Percentiles rank a stretch among this genome's conserved stretches.
Conservation (phyloP, 2,329 filamentous ascomycete species). For the Diaporthe sp. region DNA sequence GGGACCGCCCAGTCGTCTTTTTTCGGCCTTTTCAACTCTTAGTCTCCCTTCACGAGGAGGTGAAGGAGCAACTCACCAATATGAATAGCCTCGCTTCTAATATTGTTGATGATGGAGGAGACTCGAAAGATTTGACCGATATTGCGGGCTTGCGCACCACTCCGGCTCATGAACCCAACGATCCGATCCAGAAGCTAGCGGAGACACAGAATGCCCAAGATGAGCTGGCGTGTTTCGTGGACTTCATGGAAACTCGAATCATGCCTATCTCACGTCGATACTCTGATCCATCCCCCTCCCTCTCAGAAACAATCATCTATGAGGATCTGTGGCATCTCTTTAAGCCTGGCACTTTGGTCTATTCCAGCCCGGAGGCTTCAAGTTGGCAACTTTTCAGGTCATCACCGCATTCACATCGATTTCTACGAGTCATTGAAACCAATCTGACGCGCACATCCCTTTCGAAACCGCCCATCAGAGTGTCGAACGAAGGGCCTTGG, state of each 20-base stretch:
- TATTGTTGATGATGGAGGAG: not conserved
- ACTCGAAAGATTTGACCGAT: no score
- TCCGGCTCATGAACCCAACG: no score
- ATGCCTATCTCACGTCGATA: slow-evolving; percentile 18
- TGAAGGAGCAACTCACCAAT: not conserved
- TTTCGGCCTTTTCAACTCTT: not conserved
- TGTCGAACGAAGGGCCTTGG: not conserved
- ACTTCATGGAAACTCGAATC: slow-evolving; percentile 17
- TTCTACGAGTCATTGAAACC: not conserved
- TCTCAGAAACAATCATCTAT: not conserved
- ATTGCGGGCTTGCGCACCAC: no score
- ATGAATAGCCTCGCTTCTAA: accelerated
- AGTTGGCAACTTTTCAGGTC: accelerated
- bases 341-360: slow-evolving; percentile 9
- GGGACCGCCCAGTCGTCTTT: not conserved
- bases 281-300: not conserved
- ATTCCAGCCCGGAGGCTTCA: not conserved
- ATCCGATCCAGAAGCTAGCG: accelerated
- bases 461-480: accelerated
- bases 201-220: not conserved
- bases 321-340: slow-evolving; percentile 26
- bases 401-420: not conserved
- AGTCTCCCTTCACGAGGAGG: not conserved
- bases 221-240: not conserved
- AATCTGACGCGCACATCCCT: accelerated